phyloP scores from a whole-genome alignment of 495 filamentous ascomycete species.

The Aspergillus campestris region DNA sequence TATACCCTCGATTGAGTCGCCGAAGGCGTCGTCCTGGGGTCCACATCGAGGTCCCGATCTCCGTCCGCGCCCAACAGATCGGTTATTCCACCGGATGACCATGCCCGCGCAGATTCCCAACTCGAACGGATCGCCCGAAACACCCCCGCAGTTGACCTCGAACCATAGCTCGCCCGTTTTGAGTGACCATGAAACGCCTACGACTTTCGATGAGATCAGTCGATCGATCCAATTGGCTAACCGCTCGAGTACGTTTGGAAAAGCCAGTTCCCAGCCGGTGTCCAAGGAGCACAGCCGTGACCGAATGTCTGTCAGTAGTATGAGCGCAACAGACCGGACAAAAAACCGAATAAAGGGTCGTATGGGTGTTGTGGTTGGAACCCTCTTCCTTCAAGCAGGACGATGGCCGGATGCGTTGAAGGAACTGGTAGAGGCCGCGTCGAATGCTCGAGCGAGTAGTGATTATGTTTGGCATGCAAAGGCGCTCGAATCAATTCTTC shows the following conservation, averaged over 20 bases:
- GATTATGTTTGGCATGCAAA: slow-evolving; percentile 98
- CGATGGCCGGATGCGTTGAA: slow-evolving; percentile 84
- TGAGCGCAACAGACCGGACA: slow-evolving; percentile 72
- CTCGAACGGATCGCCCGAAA: slow-evolving; percentile 42
- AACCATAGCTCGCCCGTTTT: slow-evolving; percentile 36
- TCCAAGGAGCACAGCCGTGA: slow-evolving; percentile 55
- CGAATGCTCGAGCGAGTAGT: slow-evolving; percentile 66
- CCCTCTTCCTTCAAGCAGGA: slow-evolving; percentile 79
- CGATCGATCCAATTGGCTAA: slow-evolving; percentile 38
- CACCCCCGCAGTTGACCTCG: slow-evolving; percentile 35
- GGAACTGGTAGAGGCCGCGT: slow-evolving; percentile 73
- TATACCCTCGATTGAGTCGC: slow-evolving; percentile 72
- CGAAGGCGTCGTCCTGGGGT: slow-evolving; percentile 42
- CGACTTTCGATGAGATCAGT: slow-evolving; percentile 65
- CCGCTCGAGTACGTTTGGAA: slow-evolving; percentile 27
- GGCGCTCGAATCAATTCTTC: slow-evolving; percentile 75
- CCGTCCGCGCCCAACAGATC: slow-evolving; percentile 37
- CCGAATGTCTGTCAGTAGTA: slow-evolving; percentile 73
- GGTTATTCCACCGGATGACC: slow-evolving; percentile 61
- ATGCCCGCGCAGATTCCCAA: slow-evolving; percentile 58
- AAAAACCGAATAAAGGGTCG: slow-evolving; percentile 79
- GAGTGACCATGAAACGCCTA: slow-evolving; percentile 48
- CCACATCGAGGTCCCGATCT: slow-evolving; percentile 37
- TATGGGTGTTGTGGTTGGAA: slow-evolving; percentile 71
- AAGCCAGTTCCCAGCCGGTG: slow-evolving; percentile 25